Evolutionary conservation across 768 basidiomycete genomes (phyloP), one percentile per base, ranked within the genome.

Genomic region (Dendrothele bispora): DNA sequence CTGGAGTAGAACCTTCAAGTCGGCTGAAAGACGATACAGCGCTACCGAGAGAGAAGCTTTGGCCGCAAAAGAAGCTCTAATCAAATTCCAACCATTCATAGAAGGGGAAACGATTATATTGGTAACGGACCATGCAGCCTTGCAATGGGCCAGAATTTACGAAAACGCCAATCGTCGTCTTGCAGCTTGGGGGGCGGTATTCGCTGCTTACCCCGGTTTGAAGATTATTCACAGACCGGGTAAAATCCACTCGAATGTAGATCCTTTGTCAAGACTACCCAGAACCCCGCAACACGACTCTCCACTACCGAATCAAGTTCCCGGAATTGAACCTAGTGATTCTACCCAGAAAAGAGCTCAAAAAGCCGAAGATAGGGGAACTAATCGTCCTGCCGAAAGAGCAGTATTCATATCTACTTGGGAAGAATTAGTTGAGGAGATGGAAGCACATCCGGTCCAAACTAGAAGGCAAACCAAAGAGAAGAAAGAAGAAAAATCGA

Each of bases 11-110:
- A 32, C 53, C 1, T 39, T 63, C 21, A 59, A 59, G 43, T 15
- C 53, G 3, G 61, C 61, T 1, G 59, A 62, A 43, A 36, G 38
- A 21, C 50, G 54, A n/a, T 65, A 65, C 36, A 60, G 64, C 1
- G 37, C 53, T 1, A 65, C 64, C 1, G 64, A 65, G 49, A 20
- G 55, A 37, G 60, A 65, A 39, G n/a, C n/a, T n/a, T n/a, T n/a
- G n/a, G n/a, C n/a, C n/a, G n/a, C n/a, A n/a, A n/a, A n/a, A n/a
- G n/a, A n/a, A n/a, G n/a, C n/a, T n/a, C n/a, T n/a, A n/a, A n/a
- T n/a, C n/a, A n/a, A n/a, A n/a, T n/a, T n/a, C 30, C 58, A 61
- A 42, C 51, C 63, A 2, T 62, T 51, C 50, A 52, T 66, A 8
- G 60, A 66, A 59, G 65, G 62, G 10, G 57, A 58, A 48, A 14